Percentiles rank a stretch among this genome's conserved stretches.
phyloP scores from a whole-genome alignment of 352 stramenopile species.

The Globisporangium acanthophoron region DNA sequence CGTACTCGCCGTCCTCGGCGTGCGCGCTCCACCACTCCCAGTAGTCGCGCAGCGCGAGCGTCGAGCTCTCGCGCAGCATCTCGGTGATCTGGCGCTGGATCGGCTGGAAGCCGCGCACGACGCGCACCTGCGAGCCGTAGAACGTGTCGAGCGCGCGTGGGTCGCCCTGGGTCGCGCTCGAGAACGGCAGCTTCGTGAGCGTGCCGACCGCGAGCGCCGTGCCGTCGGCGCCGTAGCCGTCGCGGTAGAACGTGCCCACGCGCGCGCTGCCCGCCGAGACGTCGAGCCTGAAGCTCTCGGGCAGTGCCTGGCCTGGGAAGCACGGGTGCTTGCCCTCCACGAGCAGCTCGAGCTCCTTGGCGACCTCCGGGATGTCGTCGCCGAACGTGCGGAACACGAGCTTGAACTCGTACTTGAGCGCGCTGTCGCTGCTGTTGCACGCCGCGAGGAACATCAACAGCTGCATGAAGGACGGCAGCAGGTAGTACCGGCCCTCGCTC shows the following conservation, averaged over 20 bases:
- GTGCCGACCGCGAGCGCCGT: conserved; percentile 58
- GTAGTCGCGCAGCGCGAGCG: conserved; percentile 72
- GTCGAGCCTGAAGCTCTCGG: conserved; percentile 41
- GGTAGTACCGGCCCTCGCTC: conserved; percentile 68
- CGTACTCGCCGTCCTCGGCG: conserved; percentile 67
- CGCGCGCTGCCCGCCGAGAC: conserved; percentile 19
- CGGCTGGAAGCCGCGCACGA: conserved; percentile 49
- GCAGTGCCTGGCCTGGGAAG: conserved; percentile 25
- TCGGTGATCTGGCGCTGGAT: conserved; percentile 36
- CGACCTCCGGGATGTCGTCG: conserved; percentile 71
- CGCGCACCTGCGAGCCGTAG: conserved; percentile 32
- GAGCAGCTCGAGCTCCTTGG: conserved; percentile 66
- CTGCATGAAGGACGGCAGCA: conserved; percentile 75
- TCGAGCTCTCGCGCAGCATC: conserved; percentile 29
- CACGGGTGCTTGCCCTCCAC: conserved; percentile 60
- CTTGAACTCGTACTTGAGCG: conserved; percentile 31
- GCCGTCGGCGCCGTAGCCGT: conserved; percentile 47
- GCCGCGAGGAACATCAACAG: conserved; percentile 53
- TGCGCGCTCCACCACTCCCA: conserved; percentile 85
- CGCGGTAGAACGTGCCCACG: conserved; percentile 71
- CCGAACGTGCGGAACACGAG: conserved; percentile 82
- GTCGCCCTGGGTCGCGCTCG: conserved; percentile 27
- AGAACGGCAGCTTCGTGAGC: conserved; percentile 56
- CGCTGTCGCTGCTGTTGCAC: conserved; percentile 8
- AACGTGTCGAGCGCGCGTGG: conserved; percentile 26